phyloP scores from a whole-genome alignment of 164 flowering plant species.

The Annona squamosa region DNA sequence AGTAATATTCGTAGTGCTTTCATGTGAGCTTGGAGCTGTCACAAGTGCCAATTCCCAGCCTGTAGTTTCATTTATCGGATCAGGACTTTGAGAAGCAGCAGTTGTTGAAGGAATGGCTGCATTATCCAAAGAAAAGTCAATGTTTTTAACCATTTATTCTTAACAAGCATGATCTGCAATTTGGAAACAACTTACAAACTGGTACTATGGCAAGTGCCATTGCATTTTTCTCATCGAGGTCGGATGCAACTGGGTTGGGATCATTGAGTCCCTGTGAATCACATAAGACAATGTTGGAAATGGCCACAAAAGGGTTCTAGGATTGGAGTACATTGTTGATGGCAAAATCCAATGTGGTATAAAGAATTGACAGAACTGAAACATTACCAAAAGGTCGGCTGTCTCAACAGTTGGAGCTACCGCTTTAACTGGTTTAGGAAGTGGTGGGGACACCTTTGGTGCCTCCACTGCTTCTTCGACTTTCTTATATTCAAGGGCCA shows the following conservation, averaged over 20 bases:
- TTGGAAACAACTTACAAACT: slow-evolving; percentile 39
- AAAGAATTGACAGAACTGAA: neutral
- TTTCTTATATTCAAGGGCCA: slow-evolving; percentile 78
- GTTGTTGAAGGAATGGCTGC: slow-evolving; percentile 38
- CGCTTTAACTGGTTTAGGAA: slow-evolving; percentile 52
- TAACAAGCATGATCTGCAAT: neutral
- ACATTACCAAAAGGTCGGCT: slow-evolving; percentile 78
- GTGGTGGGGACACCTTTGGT: slow-evolving; percentile 40
- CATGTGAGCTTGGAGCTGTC: slow-evolving; percentile 87
- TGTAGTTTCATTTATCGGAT: slow-evolving; percentile 43
- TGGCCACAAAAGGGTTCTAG: neutral
- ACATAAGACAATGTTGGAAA: slow-evolving; percentile 6
- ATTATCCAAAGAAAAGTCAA: neutral
- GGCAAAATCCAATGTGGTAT: neutral
- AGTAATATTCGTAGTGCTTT: slow-evolving; percentile 48
- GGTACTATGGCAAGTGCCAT: slow-evolving; percentile 93
- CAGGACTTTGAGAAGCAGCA: slow-evolving; percentile 28
- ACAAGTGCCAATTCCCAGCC: slow-evolving; percentile 98
- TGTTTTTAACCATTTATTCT: neutral
- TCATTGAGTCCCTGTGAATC: slow-evolving; percentile 57
- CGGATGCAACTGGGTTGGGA: slow-evolving; percentile 60
- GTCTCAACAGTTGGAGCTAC: slow-evolving; percentile 44
- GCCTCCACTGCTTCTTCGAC: slow-evolving; percentile 36
- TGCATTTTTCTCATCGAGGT: slow-evolving; percentile 88
- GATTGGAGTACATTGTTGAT: neutral